These are phyloP conservation scores for Colletotrichum lentis DNA, from an alignment of 2,329 filamentous ascomycete genomes.

Conservation along the genomic window DNA sequence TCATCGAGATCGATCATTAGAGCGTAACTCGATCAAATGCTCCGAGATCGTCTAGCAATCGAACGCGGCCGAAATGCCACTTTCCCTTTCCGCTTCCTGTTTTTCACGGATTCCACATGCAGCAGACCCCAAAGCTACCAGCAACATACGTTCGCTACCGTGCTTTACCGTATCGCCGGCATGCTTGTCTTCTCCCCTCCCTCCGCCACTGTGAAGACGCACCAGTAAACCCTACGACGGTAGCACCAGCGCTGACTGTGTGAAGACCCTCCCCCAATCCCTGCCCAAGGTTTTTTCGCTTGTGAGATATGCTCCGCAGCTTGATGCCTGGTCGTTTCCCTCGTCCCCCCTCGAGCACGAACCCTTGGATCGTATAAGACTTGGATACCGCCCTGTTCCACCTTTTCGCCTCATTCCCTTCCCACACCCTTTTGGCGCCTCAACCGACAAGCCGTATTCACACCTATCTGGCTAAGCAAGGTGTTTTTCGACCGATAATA, in stretches of 20 bases:
- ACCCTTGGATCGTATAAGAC: conserved; percentile 35
- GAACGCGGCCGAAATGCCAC: conserved; percentile 36
- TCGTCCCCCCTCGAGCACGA: conserved; percentile 24
- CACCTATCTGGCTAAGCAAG: neutral
- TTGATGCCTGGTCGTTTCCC: conserved; percentile 11
- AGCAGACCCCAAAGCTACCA: neutral
- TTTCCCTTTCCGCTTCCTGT: conserved; percentile 32
- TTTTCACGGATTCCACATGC: conserved; percentile 23
- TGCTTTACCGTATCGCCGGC: neutral
- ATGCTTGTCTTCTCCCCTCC: neutral
- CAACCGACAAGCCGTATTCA: neutral
- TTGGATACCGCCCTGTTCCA: conserved; percentile 29
- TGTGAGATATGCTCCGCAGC: conserved; percentile 2
- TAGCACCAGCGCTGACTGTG: neutral
- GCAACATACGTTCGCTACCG: neutral
- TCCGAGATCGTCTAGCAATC: conserved; percentile 38
- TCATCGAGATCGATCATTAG: conserved; percentile 42
- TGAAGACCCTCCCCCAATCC: neutral
- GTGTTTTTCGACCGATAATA: neutral
- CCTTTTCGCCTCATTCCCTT: neutral
- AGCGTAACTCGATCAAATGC: conserved; percentile 39
- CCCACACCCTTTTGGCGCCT: conserved; percentile 15
- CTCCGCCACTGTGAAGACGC: conserved; percentile 1
- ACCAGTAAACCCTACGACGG: neutral
- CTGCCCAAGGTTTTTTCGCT: conserved; percentile 10